These are phyloP conservation scores for Saccharomyces hybrid DNA, from an alignment of 1,139 yeast species.

Conservation along the genomic window DNA sequence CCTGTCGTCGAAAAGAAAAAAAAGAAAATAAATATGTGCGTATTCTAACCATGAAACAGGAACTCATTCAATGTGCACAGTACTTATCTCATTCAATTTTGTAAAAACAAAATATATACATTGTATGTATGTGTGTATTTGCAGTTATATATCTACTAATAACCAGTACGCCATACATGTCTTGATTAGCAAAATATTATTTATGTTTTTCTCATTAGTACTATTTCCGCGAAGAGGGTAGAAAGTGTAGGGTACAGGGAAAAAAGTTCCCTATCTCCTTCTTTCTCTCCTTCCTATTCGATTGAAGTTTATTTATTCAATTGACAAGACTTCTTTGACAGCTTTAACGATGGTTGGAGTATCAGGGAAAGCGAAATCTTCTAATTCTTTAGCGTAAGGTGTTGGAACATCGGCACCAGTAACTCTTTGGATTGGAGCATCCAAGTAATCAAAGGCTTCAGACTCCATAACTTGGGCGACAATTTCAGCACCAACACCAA, in stretches of 20 bases:
- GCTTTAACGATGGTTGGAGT: conserved; percentile 86
- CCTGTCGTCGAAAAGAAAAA: neutral
- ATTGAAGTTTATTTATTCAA: conserved; percentile 35
- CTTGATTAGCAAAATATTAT: neutral
- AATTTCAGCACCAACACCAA: conserved; percentile 97
- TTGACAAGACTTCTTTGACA: conserved; percentile 77
- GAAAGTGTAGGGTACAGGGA: neutral
- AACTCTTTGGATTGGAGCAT: conserved; percentile 97
- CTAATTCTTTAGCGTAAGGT: conserved; percentile 94
- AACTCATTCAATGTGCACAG: neutral
- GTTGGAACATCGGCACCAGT: conserved; percentile 99
- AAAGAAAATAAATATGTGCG: neutral
- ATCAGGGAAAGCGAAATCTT: conserved; percentile 98
- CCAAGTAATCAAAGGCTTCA: conserved; percentile 96
- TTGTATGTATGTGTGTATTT: neutral
- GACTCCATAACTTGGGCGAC: conserved; percentile 98
- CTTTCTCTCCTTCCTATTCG: neutral
- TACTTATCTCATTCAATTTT: neutral
- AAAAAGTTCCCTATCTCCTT: neutral
- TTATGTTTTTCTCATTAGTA: neutral
- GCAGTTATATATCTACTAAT: neutral
- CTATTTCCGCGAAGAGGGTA: neutral
- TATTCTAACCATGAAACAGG: neutral
- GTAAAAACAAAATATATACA: neutral
- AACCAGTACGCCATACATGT: neutral